Evolutionary conservation across 495 filamentous ascomycete genomes (phyloP).

Genomic region (Sabuloglossum arenarium): DNA sequence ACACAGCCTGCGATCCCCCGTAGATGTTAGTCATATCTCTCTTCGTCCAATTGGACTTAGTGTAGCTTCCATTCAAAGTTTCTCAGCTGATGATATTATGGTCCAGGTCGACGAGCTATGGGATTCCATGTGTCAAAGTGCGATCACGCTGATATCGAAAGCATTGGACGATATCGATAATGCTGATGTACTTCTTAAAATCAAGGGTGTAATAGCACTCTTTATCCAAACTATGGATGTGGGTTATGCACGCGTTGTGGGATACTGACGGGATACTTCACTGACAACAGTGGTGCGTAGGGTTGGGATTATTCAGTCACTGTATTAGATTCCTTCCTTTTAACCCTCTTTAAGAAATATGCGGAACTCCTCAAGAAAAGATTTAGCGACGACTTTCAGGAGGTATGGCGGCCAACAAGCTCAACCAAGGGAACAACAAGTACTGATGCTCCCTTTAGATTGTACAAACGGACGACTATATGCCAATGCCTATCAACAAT

Average conservation of each 20-base stretch:
- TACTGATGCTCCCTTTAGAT: constrained; percentile 30
- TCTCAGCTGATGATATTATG: background rate
- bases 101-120: constrained; percentile 78
- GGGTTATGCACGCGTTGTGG: constrained; percentile 10
- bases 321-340: constrained; percentile 57
- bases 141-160: constrained; percentile 57
- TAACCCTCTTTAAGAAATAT: constrained; percentile 81
- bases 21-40: constrained; percentile 40
- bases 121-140: constrained; percentile 90
- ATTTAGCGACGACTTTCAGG: constrained; percentile 84
- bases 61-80: background rate
- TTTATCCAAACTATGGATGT: constrained; percentile 98
- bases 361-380: constrained; percentile 73
- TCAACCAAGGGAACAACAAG: background rate
- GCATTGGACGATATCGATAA: constrained; percentile 58
- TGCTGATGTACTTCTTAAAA: constrained; percentile 68
- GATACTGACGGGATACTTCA: background rate
- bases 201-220: constrained; percentile 75
- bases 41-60: background rate
- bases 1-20: constrained; percentile 56
- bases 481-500: constrained; percentile 91
- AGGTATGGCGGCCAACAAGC: constrained; percentile 28
- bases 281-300: constrained; percentile 22
- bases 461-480: constrained; percentile 92
- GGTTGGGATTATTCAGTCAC: constrained; percentile 78